phyloP scores from a whole-genome alignment of 2,329 filamentous ascomycete species.

The Xylaria multiplex region DNA sequence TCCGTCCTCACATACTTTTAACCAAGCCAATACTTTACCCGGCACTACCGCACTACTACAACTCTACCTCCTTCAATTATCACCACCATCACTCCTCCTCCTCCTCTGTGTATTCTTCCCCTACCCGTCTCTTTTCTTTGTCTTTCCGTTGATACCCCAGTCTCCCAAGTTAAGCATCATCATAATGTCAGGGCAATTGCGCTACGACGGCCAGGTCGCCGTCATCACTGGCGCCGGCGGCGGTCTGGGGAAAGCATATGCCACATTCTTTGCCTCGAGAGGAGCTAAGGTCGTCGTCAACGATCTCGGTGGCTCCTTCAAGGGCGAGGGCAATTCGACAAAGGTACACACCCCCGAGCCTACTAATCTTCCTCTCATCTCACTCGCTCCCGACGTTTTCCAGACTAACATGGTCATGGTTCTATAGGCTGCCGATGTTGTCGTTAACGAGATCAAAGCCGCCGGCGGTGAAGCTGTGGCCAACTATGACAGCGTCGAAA shows the following conservation, averaged over 20 bases:
- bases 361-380: background rate
- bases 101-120: conserved; percentile 6
- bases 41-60: conserved; percentile 22
- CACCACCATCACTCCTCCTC: conserved; percentile 5
- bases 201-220: conserved; percentile 88
- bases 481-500: conserved; percentile 95
- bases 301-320: conserved; percentile 91
- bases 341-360: conserved; percentile 70
- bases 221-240: conserved; percentile 88
- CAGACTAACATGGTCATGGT: conserved; percentile 41
- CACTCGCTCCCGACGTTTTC: conserved; percentile 20
- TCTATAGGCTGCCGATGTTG: conserved; percentile 78
- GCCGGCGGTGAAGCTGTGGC: conserved; percentile 95
- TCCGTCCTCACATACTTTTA: background rate
- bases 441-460: conserved; percentile 84
- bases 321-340: conserved; percentile 86
- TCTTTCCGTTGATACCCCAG: conserved; percentile 19
- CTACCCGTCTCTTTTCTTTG: conserved; percentile 8
- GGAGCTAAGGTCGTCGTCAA: conserved; percentile 97
- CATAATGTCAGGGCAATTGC: conserved; percentile 57
- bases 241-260: conserved; percentile 84
- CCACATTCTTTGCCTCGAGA: conserved; percentile 87
- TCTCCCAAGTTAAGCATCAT: conserved; percentile 25
- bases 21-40: conserved; percentile 37
- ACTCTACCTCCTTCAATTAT: conserved; percentile 12